Conservation (phyloP, 2,329 filamentous ascomycete genomes). For the Colletotrichum sp. region DNA sequence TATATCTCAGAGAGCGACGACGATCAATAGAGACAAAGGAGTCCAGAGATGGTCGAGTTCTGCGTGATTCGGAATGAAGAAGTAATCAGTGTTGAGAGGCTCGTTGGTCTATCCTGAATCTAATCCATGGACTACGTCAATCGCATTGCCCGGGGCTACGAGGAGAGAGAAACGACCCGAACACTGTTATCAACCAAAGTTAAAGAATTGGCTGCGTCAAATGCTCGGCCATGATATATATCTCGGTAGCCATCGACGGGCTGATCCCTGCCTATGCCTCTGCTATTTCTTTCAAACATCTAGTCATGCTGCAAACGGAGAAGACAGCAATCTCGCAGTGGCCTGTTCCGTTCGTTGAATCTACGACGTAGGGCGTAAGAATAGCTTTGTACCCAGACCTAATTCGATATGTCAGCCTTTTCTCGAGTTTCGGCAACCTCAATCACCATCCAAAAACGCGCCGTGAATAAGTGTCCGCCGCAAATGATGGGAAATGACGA, state of each 20-base stretch:
- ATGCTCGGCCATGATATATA: too few relatives aligned
- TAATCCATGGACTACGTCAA: background rate
- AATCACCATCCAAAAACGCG: background rate
- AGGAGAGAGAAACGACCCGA: too few relatives aligned
- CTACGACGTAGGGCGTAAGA: too few relatives aligned
- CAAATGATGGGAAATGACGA: background rate
- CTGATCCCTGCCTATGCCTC: background rate
- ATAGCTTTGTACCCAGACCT: background rate
- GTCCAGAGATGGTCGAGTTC: background rate
- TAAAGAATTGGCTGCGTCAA: background rate
- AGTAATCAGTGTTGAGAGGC: background rate
- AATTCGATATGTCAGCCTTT: background rate
- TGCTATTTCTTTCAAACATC: background rate
- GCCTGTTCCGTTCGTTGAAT: too few relatives aligned
- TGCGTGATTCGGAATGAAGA: background rate
- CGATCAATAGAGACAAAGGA: fast-evolving
- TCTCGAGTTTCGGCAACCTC: background rate
- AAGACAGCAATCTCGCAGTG: background rate
- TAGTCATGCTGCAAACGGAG: fast-evolving
- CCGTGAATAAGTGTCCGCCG: background rate
- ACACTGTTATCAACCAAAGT: background rate
- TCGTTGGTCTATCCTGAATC: background rate
- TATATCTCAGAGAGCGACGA: background rate
- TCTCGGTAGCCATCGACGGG: background rate
- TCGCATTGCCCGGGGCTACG: background rate